These are phyloP conservation scores for Trichaptum fuscoviolaceum DNA, from an alignment of 768 basidiomycete species.

Conservation along the genomic window DNA sequence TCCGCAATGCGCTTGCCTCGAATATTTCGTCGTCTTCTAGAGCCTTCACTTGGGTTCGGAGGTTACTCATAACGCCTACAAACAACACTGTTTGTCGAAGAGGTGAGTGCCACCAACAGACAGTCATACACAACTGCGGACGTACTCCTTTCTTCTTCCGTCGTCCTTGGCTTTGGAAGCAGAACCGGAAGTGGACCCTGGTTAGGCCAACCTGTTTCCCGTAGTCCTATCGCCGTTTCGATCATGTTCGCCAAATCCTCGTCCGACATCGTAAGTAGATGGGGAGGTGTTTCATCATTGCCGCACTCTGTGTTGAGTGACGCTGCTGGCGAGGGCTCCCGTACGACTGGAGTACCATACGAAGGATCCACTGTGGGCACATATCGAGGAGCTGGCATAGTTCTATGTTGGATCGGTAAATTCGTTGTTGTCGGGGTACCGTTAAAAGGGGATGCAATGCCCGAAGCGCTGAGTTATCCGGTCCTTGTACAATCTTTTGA, in stretches of 20 bases:
- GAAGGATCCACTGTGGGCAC: conserved; percentile 26
- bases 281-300: conserved; percentile 38
- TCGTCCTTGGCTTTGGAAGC: conserved; percentile 28
- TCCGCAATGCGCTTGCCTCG: conserved; percentile 32
- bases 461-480: conserved; percentile 3
- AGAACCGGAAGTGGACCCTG: conserved; percentile 24
- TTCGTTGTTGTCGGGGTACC: neutral
- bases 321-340: conserved; percentile 41
- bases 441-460: neutral
- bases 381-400: conserved; percentile 25
- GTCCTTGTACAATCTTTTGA: conserved; percentile 8
- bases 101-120: neutral
- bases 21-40: conserved; percentile 42
- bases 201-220: conserved; percentile 33
- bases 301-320: conserved; percentile 44
- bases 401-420: conserved; percentile 20
- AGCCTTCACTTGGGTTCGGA: conserved; percentile 31
- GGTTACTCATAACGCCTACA: conserved; percentile 32
- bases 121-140: conserved; percentile 5
- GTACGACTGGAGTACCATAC: conserved; percentile 41
- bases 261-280: conserved; percentile 33
- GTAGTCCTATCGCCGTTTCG: conserved; percentile 29
- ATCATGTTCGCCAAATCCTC: conserved; percentile 33
- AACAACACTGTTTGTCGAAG: conserved; percentile 26
- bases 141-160: conserved; percentile 37